These are phyloP conservation scores for Phoenix roebelenii DNA, from an alignment of 176 grass and related monocot species.

Conservation along the genomic window DNA sequence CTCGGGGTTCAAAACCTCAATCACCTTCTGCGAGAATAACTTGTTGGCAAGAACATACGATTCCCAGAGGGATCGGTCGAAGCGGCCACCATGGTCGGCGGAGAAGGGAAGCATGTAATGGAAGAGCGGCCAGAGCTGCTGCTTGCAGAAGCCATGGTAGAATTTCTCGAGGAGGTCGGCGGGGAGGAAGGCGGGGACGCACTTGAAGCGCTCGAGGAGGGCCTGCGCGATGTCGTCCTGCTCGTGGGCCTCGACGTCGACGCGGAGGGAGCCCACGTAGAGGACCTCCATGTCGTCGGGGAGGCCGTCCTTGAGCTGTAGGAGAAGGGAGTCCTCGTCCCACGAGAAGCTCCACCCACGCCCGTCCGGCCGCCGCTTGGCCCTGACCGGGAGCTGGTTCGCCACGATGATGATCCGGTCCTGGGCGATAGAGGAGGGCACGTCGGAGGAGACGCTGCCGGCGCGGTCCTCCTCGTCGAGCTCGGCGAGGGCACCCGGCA, in stretches of 20 bases:
- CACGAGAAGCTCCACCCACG: constrained; percentile 47
- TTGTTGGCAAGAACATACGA: constrained; percentile 18
- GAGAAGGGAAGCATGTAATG: constrained; percentile 60
- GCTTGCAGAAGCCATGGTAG: constrained; percentile 76
- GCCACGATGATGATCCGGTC: constrained; percentile 62
- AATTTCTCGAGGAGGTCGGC: constrained; percentile 38
- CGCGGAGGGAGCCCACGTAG: constrained; percentile 60
- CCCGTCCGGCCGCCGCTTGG: constrained; percentile 34
- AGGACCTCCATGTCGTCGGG: constrained; percentile 73
- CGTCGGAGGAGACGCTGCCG: constrained; percentile 51
- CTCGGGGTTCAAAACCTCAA: constrained; percentile 23
- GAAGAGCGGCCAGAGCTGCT: constrained; percentile 55
- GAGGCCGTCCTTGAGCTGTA: constrained; percentile 61
- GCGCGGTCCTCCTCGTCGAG: constrained; percentile 40
- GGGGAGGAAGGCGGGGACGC: constrained; percentile 64
- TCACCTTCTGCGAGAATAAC: constrained; percentile 37
- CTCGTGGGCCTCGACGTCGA: constrained; percentile 39
- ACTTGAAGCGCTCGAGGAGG: constrained; percentile 55
- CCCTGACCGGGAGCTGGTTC: constrained; percentile 49
- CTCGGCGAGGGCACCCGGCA: constrained; percentile 36
- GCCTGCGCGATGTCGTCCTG: constrained; percentile 60
- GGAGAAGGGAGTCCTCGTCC: constrained; percentile 68
- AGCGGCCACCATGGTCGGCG: constrained; percentile 34
- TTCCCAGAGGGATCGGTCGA: constrained; percentile 59
- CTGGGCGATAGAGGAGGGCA: constrained; percentile 35